A percentile compares a stretch with the other conserved stretches of the same genome.
phyloP scores from a whole-genome alignment of 2,329 filamentous ascomycete species.

The Dothidotthia symphoricarpi region DNA sequence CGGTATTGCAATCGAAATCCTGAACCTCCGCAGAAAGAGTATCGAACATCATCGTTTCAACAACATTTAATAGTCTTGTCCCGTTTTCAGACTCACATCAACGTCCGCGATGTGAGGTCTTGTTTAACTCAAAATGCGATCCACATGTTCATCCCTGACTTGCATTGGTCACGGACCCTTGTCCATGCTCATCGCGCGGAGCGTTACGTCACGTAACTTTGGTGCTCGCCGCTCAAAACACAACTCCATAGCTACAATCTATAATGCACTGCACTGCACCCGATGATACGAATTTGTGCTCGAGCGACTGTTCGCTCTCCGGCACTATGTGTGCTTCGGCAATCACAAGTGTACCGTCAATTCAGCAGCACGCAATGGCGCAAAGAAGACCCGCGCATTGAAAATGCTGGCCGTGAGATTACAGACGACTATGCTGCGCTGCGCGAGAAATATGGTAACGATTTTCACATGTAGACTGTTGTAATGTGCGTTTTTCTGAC shows the following conservation, averaged over 20 bases:
- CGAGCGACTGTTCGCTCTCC: conserved; percentile 30
- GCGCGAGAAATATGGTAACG: conserved; percentile 56
- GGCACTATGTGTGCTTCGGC: conserved; percentile 1
- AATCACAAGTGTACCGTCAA: conserved; percentile 9
- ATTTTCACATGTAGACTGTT: too few species aligned
- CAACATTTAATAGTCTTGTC: too few species aligned
- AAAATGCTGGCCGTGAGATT: conserved; percentile 53
- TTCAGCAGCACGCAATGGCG: conserved; percentile 26
- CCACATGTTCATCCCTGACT: not conserved
- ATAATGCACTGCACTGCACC: conserved; percentile 21
- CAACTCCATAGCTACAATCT: conserved; percentile 6
- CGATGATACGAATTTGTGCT: conserved; percentile 33
- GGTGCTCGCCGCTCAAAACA: not conserved
- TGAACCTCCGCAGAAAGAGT: too few species aligned
- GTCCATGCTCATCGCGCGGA: conserved; percentile 4
- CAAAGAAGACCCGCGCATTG: conserved; percentile 50
- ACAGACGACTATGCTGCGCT: conserved; percentile 62
- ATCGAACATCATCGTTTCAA: too few species aligned
- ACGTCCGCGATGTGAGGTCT: too few species aligned
- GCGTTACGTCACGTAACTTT: conserved; percentile 26
- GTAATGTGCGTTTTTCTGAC: conserved; percentile 12
- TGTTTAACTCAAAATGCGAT: too few species aligned
- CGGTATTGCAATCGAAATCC: too few species aligned
- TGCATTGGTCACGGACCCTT: conserved; percentile 7
- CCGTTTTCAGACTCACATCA: too few species aligned